Percentiles rank a stretch among this genome's conserved stretches.
Evolutionary conservation across 441 rosid species (phyloP).

Genomic region (Biscutella laevigata): DNA sequence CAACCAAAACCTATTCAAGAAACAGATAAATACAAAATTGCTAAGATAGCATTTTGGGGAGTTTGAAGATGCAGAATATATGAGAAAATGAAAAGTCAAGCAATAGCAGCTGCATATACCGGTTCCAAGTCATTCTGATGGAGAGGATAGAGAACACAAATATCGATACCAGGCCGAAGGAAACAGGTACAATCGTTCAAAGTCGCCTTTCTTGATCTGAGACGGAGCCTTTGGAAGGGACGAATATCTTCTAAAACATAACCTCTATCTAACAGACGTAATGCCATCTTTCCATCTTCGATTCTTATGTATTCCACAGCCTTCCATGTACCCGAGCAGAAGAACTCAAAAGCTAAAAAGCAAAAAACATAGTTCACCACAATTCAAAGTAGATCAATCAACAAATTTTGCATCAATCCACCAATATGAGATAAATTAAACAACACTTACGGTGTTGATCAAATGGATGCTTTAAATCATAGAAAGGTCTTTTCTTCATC

Average conservation of each 20-base stretch:
- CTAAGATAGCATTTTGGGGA: background rate
- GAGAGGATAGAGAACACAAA: slow-evolving; percentile 46
- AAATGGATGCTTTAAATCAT: slow-evolving; percentile 52
- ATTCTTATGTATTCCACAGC: slow-evolving; percentile 49
- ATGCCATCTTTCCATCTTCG: slow-evolving; percentile 39
- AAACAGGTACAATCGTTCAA: slow-evolving; percentile 62
- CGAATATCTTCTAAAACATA: slow-evolving; percentile 31
- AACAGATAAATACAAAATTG: slow-evolving; percentile 6
- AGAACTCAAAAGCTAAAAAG: slow-evolving; percentile 66
- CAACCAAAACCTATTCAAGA: slow-evolving; percentile 52
- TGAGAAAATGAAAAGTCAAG: background rate
- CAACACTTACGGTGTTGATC: slow-evolving; percentile 45
- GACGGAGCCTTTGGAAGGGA: slow-evolving; percentile 49
- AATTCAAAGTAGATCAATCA: background rate
- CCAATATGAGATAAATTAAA: background rate
- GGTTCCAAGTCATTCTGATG: slow-evolving; percentile 16
- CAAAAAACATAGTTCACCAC: background rate
- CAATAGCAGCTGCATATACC: slow-evolving; percentile 4
- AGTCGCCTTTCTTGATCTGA: slow-evolving; percentile 65
- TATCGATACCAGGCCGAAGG: slow-evolving; percentile 67
- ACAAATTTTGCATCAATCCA: background rate
- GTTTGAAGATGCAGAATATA: background rate
- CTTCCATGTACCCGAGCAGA: slow-evolving; percentile 52
- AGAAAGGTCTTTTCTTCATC: slow-evolving; percentile 45
- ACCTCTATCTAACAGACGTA: slow-evolving; percentile 34